Base-by-base conservation (phyloP, 2,329 filamentous ascomycete genomes). In the Fusarium decemcellulare region DNA sequence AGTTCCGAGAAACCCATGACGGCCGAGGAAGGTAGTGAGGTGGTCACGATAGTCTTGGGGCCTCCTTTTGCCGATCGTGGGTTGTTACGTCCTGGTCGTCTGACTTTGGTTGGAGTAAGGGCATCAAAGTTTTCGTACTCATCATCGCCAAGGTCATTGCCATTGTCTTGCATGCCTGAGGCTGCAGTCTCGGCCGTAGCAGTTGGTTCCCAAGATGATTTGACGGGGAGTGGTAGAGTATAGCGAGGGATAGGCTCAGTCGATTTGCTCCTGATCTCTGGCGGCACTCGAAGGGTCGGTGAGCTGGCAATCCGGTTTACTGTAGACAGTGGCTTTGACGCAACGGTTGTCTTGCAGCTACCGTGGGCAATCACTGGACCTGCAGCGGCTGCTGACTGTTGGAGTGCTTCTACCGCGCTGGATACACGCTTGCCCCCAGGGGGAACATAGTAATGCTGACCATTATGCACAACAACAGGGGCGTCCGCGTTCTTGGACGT, bases 301-400 rank as follows among this genome's bases (percentile, higher is more conserved):
- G 44, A 43, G 40, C 27, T 12, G 8, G 11, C 40, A 15, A 23
- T 23, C 15, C n/a, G 29, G 29, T 39, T 27, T 18, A 29, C 15
- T 5, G 8, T 16, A 5, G 46, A 46, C 7, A 16, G 14, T n/a
- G 57, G 56, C n/a, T 29, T 37, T 18, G 36, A 27, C 6, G 23
- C 23, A 23, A 23, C n/a, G 9, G 18, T 42, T 14, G 16, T n/a
- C 9, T 53, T 64, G 23, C 34, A 47, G 52, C 57, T 67, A n/a
- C 62, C 46, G 27, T 74, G 61, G 27, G 62, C 55, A 59, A 70
- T 48, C n/a, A 65, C 36, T 18, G 65, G 62, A 6, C 65, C 72
- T 2, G 74, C 76, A 4, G 74, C 75, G 11, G 72, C 70, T 6
- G 73, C 70, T 10, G 79, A 79, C 53, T 74, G 72, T 10, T 74